Evolutionary conservation across 352 stramenopile genomes (phyloP).

Genomic region (Pelagophyceae sp.): DNA sequence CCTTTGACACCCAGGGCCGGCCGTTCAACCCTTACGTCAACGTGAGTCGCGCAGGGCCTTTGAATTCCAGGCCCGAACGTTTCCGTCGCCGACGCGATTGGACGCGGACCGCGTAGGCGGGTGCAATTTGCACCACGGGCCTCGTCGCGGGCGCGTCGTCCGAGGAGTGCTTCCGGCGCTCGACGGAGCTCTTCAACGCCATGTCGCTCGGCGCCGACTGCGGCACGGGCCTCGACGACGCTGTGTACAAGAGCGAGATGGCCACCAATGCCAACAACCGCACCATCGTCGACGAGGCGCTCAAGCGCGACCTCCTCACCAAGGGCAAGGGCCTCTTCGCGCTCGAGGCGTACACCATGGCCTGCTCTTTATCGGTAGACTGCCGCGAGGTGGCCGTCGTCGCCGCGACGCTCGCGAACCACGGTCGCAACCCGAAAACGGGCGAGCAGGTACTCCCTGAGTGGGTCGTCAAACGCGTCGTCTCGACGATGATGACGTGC

Average conservation of each 20-base stretch:
- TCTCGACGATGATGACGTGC: constrained; percentile 37
- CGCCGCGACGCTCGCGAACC: constrained; percentile 41
- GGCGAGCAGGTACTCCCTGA: constrained; percentile 35
- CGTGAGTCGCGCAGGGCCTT: no score
- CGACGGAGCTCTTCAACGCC: not conserved
- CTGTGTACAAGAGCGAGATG: constrained; percentile 39
- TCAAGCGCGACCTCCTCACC: constrained; percentile 32
- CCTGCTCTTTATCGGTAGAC: constrained; percentile 41
- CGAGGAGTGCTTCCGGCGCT: not conserved
- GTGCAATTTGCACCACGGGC: constrained; percentile 39
- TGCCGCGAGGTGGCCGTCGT: constrained; percentile 34
- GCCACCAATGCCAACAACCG: constrained; percentile 41
- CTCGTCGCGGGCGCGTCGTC: constrained; percentile 18
- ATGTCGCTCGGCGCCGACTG: not conserved
- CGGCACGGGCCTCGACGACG: constrained; percentile 31
- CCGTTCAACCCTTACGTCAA: constrained; percentile 48
- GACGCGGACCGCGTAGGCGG: no score
- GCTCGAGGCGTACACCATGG: constrained; percentile 42
- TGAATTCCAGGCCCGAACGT: no score
- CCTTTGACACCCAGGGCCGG: not conserved
- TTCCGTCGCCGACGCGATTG: no score
- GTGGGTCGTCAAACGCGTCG: constrained; percentile 30
- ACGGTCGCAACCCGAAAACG: constrained; percentile 40
- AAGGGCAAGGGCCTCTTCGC: constrained; percentile 32
- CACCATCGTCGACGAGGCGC: constrained; percentile 40